phyloP scores from a whole-genome alignment of 2,329 filamentous ascomycete genomes.

The Cladosporium sp. region DNA sequence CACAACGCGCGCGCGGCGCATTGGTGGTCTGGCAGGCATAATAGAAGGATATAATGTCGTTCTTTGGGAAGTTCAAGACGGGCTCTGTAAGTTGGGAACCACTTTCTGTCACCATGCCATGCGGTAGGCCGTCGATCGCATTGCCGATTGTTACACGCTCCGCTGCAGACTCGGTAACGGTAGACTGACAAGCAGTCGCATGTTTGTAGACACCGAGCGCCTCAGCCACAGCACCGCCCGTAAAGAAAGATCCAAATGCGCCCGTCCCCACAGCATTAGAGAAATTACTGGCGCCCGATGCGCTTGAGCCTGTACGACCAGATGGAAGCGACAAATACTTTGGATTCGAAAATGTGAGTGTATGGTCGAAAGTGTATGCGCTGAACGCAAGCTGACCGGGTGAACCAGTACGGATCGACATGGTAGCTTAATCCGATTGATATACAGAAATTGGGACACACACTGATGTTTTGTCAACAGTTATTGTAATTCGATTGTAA shows the following conservation, averaged over 20 bases:
- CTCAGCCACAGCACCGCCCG: conserved; percentile 41
- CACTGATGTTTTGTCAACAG: conserved; percentile 45
- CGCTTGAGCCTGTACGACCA: conserved; percentile 72
- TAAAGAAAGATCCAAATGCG: conserved; percentile 58
- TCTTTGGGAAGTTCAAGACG: conserved; percentile 52
- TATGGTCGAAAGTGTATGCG: neutral
- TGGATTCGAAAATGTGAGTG: conserved; percentile 90
- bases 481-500: conserved; percentile 97
- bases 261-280: conserved; percentile 57
- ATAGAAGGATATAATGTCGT: conserved; percentile 39
- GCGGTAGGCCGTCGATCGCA: too few relatives aligned
- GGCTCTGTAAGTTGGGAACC: conserved; percentile 38
- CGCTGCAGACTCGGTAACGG: neutral
- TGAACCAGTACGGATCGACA: conserved; percentile 83
- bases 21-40: conserved; percentile 2
- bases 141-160: too few relatives aligned
- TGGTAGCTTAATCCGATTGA: conserved; percentile 58
- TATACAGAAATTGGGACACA: conserved; percentile 6
- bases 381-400: conserved; percentile 17
- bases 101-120: too few relatives aligned
- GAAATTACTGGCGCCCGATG: conserved; percentile 70
- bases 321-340: conserved; percentile 98
- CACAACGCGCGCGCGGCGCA: conserved; percentile 11
- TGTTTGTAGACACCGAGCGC: conserved; percentile 46
- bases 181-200: conserved; percentile 17